Conservation (phyloP, 2,329 filamentous ascomycete genomes). For the Phialophora macrospora region DNA sequence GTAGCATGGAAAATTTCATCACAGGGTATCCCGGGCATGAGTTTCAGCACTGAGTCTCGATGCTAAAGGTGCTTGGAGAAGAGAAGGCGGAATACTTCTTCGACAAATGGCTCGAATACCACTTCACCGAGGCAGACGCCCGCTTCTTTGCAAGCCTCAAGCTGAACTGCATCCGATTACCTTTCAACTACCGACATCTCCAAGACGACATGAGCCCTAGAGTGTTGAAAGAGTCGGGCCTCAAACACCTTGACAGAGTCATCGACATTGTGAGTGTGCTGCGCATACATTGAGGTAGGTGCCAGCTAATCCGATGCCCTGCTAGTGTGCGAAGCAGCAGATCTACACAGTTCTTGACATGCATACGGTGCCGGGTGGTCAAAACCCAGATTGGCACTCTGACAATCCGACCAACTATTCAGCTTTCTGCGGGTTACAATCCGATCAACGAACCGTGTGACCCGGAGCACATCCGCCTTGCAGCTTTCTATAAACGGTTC, state of each 20-base stretch:
- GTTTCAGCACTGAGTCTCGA: slow-evolving; percentile 58
- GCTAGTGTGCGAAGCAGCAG: slow-evolving; percentile 49
- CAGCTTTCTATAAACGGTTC: slow-evolving; percentile 53
- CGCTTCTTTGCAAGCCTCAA: slow-evolving; percentile 61
- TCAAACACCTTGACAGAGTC: slow-evolving; percentile 55
- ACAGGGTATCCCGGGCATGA: slow-evolving; percentile 65
- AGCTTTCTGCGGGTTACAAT: slow-evolving; percentile 59
- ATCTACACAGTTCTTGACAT: slow-evolving; percentile 60
- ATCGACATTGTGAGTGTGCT: slow-evolving; percentile 43
- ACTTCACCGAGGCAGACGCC: slow-evolving; percentile 64
- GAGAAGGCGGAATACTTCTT: slow-evolving; percentile 66
- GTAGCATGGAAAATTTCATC: slow-evolving; percentile 65
- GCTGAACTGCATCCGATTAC: slow-evolving; percentile 63
- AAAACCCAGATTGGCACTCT: slow-evolving; percentile 59
- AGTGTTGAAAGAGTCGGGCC: slow-evolving; percentile 51
- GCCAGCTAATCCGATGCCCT: background rate
- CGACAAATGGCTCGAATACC: slow-evolving; percentile 61
- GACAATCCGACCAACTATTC: slow-evolving; percentile 55
- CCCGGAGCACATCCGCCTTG: slow-evolving; percentile 52
- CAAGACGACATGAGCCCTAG: slow-evolving; percentile 55
- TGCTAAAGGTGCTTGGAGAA: slow-evolving; percentile 57
- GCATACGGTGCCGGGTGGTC: slow-evolving; percentile 56
- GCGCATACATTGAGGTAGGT: background rate
- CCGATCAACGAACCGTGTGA: slow-evolving; percentile 59
- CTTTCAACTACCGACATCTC: slow-evolving; percentile 64